Percentiles rank a stretch among this genome's conserved stretches.
These are phyloP conservation scores for Candida silvicultrix DNA, from an alignment of 805 yeast genomes.

Conservation along the genomic window DNA sequence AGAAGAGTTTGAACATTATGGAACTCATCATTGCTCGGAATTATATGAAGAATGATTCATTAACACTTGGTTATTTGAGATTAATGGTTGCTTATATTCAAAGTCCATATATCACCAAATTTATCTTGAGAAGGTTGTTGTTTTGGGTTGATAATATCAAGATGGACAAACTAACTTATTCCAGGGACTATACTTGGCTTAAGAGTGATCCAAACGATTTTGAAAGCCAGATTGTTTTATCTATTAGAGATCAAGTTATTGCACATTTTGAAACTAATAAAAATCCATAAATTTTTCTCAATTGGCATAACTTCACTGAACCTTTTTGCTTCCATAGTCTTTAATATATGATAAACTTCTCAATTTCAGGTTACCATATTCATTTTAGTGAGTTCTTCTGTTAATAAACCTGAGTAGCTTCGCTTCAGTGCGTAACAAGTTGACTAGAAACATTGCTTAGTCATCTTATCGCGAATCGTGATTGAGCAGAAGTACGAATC, in stretches of 20 bases:
- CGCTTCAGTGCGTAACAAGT: too few relatives aligned
- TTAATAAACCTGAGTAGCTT: too few relatives aligned
- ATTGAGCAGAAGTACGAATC: too few relatives aligned
- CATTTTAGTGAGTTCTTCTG: too few relatives aligned
- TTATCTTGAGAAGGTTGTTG: slow-evolving; percentile 4
- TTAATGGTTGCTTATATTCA: background rate
- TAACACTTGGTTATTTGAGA: background rate
- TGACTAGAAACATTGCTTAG: too few relatives aligned
- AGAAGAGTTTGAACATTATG: background rate
- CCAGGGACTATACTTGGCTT: background rate
- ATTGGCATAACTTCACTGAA: too few relatives aligned
- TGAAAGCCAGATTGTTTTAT: background rate
- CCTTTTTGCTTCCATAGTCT: too few relatives aligned
- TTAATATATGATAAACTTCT: too few relatives aligned
- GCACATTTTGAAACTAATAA: background rate
- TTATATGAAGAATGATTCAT: background rate
- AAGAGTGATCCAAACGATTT: background rate
- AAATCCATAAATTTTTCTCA: too few relatives aligned
- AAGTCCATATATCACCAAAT: slow-evolving; percentile 4
- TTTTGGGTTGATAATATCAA: slow-evolving; percentile 6
- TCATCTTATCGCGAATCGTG: too few relatives aligned
- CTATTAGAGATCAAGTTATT: background rate
- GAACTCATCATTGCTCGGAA: background rate
- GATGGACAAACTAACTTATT: background rate
- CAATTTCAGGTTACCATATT: too few relatives aligned